These are phyloP conservation scores for Vaccinium myrtillus DNA, from an alignment of 148 eudicot species.

Conservation along the genomic window DNA sequence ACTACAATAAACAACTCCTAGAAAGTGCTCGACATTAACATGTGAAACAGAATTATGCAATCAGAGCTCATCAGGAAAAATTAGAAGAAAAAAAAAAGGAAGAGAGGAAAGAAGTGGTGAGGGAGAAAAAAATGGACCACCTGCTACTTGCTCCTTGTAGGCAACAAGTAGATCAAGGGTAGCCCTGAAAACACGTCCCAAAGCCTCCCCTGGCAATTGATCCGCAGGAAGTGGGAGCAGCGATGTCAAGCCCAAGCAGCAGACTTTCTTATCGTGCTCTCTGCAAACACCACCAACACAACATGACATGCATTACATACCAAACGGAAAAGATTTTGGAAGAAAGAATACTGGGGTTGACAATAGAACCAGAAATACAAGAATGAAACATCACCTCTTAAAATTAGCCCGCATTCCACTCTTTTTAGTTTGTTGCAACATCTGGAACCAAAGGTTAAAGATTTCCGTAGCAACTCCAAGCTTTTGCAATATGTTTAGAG, in stretches of 20 bases:
- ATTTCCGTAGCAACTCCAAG: constrained; percentile 82
- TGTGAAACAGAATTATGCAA: constrained; percentile 3
- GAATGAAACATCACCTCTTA: constrained; percentile 48
- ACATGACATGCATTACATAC: constrained; percentile 11
- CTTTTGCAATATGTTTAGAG: constrained; percentile 77
- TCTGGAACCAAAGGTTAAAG: constrained; percentile 92
- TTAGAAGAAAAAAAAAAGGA: background rate
- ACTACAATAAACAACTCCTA: background rate
- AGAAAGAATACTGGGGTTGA: background rate
- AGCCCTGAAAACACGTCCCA: constrained; percentile 84
- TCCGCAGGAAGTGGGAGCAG: constrained; percentile 79
- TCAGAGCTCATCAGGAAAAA: background rate
- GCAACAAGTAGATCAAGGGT: constrained; percentile 89
- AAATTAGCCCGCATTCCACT: constrained; percentile 75
- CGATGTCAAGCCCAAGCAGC: constrained; percentile 94
- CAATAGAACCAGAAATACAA: background rate
- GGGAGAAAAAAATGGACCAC: constrained; percentile 27
- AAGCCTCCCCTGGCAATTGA: constrained; percentile 83
- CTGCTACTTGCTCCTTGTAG: constrained; percentile 92
- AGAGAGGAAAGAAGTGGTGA: background rate
- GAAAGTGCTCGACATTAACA: background rate
- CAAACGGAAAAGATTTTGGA: background rate
- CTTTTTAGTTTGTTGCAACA: constrained; percentile 87
- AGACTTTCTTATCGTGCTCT: constrained; percentile 94
- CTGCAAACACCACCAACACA: constrained; percentile 36